These are phyloP conservation scores for Salix udensis DNA, from an alignment of 345 rosid species.

Conservation along the genomic window DNA sequence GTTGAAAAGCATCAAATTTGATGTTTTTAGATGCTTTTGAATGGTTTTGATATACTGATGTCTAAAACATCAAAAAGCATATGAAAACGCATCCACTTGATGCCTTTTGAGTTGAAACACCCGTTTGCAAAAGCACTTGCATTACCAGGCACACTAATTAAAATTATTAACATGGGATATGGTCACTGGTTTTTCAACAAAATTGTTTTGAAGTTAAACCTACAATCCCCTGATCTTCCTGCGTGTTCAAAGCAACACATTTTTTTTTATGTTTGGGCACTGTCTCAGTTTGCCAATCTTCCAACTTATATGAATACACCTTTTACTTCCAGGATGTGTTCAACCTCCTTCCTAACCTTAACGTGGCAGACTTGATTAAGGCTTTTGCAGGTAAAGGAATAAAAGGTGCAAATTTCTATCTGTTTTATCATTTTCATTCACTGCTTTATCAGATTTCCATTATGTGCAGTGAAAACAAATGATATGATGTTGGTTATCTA, in stretches of 20 bases:
- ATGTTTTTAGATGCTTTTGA: too few relatives aligned
- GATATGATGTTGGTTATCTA: slow-evolving; percentile 88
- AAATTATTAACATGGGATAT: background rate
- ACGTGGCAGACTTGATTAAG: slow-evolving; percentile 65
- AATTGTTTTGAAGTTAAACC: background rate
- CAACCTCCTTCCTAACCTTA: slow-evolving; percentile 84
- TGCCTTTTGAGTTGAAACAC: too few relatives aligned
- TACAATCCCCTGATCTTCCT: background rate
- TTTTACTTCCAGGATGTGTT: slow-evolving; percentile 61
- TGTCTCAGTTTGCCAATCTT: background rate
- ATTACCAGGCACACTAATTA: too few relatives aligned
- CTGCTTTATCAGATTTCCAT: slow-evolving; percentile 1
- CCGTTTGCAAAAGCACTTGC: too few relatives aligned
- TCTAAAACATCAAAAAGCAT: too few relatives aligned
- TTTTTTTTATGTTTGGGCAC: background rate
- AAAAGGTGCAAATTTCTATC: background rate
- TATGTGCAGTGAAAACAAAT: slow-evolving; percentile 71
- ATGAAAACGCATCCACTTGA: too few relatives aligned
- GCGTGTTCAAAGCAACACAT: background rate
- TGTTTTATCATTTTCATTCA: background rate
- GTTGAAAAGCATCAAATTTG: too few relatives aligned
- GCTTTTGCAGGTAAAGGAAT: slow-evolving; percentile 65
- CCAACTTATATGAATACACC: background rate
- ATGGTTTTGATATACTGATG: too few relatives aligned
- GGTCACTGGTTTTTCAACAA: background rate